Evolutionary conservation across 1,284 basidiomycete genomes (phyloP), one percentile per base, ranked within the genome.

Genomic region (Cystobasidium slooffiae): DNA sequence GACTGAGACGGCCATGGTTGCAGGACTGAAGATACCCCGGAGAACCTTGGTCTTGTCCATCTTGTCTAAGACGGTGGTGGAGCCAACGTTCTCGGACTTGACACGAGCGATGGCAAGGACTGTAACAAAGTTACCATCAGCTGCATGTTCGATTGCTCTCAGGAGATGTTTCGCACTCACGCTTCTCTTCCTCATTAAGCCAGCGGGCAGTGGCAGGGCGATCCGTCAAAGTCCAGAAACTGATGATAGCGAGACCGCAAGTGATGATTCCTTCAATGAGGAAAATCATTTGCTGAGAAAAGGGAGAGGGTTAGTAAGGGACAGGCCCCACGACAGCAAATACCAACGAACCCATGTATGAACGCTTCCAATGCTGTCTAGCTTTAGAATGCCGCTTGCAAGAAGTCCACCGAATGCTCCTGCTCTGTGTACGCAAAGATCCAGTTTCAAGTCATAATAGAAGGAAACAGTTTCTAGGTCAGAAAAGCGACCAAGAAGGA

Each of bases 231-330:
- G 81, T 68, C 65, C 83, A 79, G 53, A 76, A 84, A 1, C 78
- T 77, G 14, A 80, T 53, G 56, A 81, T 53, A 20, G 78, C 82
- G 18, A 84, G 72, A 4, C 77, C 78, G 31, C 81, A 81, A 1
- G 82, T 82, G 67, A 83, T 81, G 59, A 82, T 72, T 1, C 83
- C 83, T 61, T 83, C 83, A 24, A 81, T 75, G n/a, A 83, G 72
- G 76, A 82, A 83, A 68, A 82, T 81, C 58, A 74, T 74, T 24
- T 75, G 72, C 80, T 31, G 31, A 5, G 31, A 31, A 31, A 31
- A 31, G 5, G 31, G 31, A 31, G n/a, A n/a, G n/a, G n/a, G n/a
- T n/a, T n/a, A n/a, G n/a, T n/a, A n/a, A n/a, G n/a, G n/a, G n/a
- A n/a, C n/a, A n/a, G n/a, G n/a, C n/a, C n/a, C n/a, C n/a, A n/a